Percentiles rank a stretch among this genome's conserved stretches.
Evolutionary conservation across 345 rosid species (phyloP).

Genomic region (Crucihimalaya himalaica): DNA sequence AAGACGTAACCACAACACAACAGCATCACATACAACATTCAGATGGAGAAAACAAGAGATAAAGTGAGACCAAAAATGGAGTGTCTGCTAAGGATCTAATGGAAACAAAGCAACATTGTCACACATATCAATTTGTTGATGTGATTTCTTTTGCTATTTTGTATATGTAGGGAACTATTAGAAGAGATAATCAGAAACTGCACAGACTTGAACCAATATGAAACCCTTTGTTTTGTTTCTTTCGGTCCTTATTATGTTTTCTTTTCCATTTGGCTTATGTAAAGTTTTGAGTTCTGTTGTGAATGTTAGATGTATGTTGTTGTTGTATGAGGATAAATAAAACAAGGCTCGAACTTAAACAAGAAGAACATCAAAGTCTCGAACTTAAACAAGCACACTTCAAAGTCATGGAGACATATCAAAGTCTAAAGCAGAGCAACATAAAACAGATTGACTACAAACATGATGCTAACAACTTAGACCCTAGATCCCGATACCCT

Average conservation of each 20-base stretch:
- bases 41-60: no score
- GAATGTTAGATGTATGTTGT: conserved; percentile 27
- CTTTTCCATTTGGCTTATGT: conserved; percentile 26
- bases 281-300: conserved; percentile 34
- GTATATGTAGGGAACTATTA: conserved; percentile 45
- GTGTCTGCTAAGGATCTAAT: no score
- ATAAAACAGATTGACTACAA: no score
- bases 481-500: no score
- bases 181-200: conserved; percentile 53
- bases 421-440: no score
- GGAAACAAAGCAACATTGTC: no score
- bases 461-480: no score
- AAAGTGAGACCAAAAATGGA: no score
- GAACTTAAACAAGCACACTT: no score
- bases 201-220: conserved; percentile 22
- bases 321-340: conserved; percentile 28
- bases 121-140: no score
- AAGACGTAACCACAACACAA: conserved; percentile 11
- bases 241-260: neutral
- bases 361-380: conserved; percentile 11
- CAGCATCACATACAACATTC: neutral
- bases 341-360: conserved; percentile 22
- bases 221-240: conserved; percentile 5
- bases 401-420: no score
- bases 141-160: no score